Evolutionary conservation across 768 basidiomycete genomes (phyloP), one percentile per base, ranked within the genome.

Genomic region (Kwoniella dendrophila): DNA sequence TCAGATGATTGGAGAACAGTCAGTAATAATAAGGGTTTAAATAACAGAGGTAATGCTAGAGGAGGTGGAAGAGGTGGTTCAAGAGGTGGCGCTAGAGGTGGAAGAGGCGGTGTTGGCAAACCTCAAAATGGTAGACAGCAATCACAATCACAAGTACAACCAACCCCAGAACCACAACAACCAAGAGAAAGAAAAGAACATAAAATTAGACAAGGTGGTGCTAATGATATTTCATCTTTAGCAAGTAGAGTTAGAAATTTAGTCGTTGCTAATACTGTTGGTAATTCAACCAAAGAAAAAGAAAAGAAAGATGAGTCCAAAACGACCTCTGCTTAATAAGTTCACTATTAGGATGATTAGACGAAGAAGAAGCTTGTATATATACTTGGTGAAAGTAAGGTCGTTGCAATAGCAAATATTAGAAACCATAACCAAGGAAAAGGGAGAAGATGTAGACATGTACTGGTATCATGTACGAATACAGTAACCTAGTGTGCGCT

Each of bases 141-240:
- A 51, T 20, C 51, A 14, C 47, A 50, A 43, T 36, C 51, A 7
- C 22, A 43, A 53, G 33, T 36, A 20, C 32, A 51, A 12, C 30
- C 49, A 16, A 18, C 52, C 38, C 34, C 44, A 20, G 27, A 20
- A 3, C 36, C 6, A 24, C 32, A 14, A 10, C 59, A 55, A 48
- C 64, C 65, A 12, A 64, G 69, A 32, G 65, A 68, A 24, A 47
- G 71, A 20, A 72, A 68, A 49, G 73, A 75, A 50, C 62, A 72
- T 26, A 70, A 64, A 36, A 50, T 75, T 7, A 53, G 69, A 10
- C 44, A 67, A 57, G 71, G 71, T 1, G 69, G 71, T 6, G 62
- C 66, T n/a, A 70, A 62, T 29, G 73, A 68, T 63, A 24, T 70
- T 24, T 54, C 57, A 4, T 58, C 41, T 30, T 52, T 72, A 40